Conservation (phyloP, 768 basidiomycete genomes). For the Panaeolus cyanescens region DNA sequence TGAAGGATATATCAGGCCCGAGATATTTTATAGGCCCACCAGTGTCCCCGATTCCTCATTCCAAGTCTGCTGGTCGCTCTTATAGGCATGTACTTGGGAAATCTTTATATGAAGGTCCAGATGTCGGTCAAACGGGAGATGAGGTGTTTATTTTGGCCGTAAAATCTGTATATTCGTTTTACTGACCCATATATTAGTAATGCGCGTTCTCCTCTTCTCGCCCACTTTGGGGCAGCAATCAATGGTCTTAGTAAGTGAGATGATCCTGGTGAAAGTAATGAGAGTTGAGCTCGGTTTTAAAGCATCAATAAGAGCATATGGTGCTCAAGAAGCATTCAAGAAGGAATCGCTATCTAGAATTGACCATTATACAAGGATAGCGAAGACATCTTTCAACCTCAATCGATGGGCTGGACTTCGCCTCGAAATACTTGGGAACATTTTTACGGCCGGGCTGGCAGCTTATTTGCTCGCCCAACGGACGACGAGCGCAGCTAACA, state of each 20-base stretch:
- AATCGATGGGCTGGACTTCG: constrained; percentile 53
- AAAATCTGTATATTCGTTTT: constrained; percentile 13
- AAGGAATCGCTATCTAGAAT: constrained; percentile 50
- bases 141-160: constrained; percentile 33
- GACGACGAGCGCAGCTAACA: constrained; percentile 36
- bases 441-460: constrained; percentile 58
- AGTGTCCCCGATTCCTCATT: too few species aligned
- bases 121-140: constrained; percentile 50
- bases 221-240: constrained; percentile 48
- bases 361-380: constrained; percentile 50
- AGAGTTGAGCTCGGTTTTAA: not conserved
- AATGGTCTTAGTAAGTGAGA: constrained; percentile 47
- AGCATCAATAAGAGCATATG: constrained; percentile 69
- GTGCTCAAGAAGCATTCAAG: constrained; percentile 54
- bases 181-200: constrained; percentile 16
- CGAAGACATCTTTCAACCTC: constrained; percentile 52
- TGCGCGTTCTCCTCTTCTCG: constrained; percentile 41
- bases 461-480: constrained; percentile 52
- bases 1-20: too few species aligned
- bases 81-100: constrained; percentile 44
- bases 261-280: not conserved
- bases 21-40: too few species aligned
- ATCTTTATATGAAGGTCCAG: constrained; percentile 47
- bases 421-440: constrained; percentile 57
- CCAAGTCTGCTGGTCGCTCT: constrained; percentile 44